Evolutionary conservation across 2,329 filamentous ascomycete genomes (phyloP).

Genomic region (Cercospora berteroae): DNA sequence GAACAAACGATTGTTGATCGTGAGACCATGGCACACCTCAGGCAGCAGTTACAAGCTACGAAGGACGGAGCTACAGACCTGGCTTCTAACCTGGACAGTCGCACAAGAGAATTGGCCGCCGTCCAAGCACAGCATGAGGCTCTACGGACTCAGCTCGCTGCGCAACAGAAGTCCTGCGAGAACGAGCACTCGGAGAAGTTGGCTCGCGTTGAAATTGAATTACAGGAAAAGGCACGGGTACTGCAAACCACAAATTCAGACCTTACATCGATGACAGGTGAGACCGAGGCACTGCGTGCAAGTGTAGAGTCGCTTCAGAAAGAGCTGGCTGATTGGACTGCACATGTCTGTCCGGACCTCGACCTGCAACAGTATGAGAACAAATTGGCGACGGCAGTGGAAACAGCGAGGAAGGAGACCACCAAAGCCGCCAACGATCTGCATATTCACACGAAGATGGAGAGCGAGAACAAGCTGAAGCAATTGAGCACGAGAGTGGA

Average conservation of each 20-base stretch:
- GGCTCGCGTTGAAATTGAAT: background rate
- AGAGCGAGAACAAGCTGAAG: conserved; percentile 21
- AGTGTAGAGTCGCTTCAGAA: background rate
- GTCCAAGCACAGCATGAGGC: background rate
- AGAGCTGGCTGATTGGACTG: background rate
- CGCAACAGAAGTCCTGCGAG: background rate
- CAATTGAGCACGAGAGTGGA: conserved; percentile 8
- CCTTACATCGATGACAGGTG: background rate
- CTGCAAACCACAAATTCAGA: background rate
- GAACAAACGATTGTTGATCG: conserved; percentile 18
- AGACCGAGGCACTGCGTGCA: background rate
- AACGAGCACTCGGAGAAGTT: background rate
- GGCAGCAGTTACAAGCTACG: conserved; percentile 19
- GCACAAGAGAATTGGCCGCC: background rate
- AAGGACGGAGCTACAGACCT: conserved; percentile 8
- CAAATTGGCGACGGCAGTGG: background rate
- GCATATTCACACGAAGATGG: conserved; percentile 12
- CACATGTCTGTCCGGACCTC: background rate
- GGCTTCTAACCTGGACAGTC: conserved; percentile 5
- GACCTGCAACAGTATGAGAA: background rate
- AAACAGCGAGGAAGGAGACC: conserved; percentile 10
- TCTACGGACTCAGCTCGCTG: background rate
- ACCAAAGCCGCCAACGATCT: conserved; percentile 9
- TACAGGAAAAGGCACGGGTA: background rate
- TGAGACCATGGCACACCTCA: conserved; percentile 21